These are phyloP conservation scores for Neurospora sp. DNA, from an alignment of 495 filamentous ascomycete species.

Conservation along the genomic window DNA sequence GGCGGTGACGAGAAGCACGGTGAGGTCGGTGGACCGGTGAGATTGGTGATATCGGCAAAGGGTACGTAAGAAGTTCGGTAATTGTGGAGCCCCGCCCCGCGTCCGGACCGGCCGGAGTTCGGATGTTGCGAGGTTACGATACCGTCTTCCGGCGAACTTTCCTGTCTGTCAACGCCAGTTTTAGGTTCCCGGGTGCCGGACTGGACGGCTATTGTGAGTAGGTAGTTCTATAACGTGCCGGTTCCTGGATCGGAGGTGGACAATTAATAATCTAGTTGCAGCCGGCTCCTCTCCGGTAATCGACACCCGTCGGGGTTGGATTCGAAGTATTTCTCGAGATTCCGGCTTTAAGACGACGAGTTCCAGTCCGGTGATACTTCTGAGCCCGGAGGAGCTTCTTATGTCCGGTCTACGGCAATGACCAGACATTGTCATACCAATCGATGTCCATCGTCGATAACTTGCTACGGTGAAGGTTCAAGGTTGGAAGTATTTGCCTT, in stretches of 20 bases:
- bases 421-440: not conserved
- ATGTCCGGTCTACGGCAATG: not conserved
- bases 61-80: not conserved
- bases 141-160: not conserved
- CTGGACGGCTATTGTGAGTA: not conserved
- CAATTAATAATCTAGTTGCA: not conserved
- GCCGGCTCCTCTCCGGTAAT: not conserved
- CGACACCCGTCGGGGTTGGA: not conserved
- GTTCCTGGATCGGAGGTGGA: not conserved
- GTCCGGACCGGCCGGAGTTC: not conserved
- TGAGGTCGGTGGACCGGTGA: not conserved
- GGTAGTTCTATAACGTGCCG: not conserved
- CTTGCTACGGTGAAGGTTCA: not conserved
- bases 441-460: not conserved
- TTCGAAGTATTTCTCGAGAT: not conserved
- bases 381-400: not conserved
- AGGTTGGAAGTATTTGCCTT: not conserved
- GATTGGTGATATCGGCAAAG: not conserved
- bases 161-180: not conserved
- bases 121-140: not conserved
- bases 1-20: not conserved
- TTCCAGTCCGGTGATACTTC: not conserved
- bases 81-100: not conserved
- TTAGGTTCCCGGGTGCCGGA: not conserved
- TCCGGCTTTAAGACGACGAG: not conserved